A percentile compares a stretch with the other conserved stretches of the same genome.
Conservation (phyloP, 2,329 filamentous ascomycete genomes). For the Penicillium glabrum region DNA sequence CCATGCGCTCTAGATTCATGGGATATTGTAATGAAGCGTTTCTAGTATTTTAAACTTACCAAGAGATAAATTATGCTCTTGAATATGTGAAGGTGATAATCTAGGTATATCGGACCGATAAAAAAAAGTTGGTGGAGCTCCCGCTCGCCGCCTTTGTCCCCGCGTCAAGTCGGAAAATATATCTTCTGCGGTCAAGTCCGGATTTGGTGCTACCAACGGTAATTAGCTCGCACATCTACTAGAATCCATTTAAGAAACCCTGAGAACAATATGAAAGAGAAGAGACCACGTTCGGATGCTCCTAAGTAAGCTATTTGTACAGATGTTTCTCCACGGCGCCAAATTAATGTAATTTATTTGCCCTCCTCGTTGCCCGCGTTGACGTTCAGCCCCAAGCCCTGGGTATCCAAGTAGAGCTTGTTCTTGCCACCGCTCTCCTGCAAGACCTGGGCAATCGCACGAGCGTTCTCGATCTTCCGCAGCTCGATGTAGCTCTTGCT, state of each 20-base stretch:
- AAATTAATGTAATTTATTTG: slow-evolving; percentile 34
- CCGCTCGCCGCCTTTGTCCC: slow-evolving; percentile 32
- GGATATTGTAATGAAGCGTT: not conserved
- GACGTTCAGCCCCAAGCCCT: slow-evolving; percentile 90
- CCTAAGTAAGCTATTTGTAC: slow-evolving; percentile 39
- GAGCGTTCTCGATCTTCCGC: slow-evolving; percentile 96
- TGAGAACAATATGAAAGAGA: slow-evolving; percentile 22
- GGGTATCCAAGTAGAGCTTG: slow-evolving; percentile 88
- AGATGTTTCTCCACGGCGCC: slow-evolving; percentile 25
- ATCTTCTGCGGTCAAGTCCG: not conserved
- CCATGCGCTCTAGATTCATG: not conserved
- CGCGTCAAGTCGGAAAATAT: slow-evolving; percentile 19
- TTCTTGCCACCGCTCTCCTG: slow-evolving; percentile 86
- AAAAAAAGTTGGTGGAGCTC: slow-evolving; percentile 25
- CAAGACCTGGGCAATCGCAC: slow-evolving; percentile 80
- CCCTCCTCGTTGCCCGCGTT: slow-evolving; percentile 36
- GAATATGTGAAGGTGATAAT: not conserved
- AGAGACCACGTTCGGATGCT: slow-evolving; percentile 35
- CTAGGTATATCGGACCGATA: slow-evolving; percentile 7
- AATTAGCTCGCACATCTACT: not conserved
- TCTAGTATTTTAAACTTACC: not conserved
- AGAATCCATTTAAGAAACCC: not conserved
- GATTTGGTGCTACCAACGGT: too few relatives aligned
- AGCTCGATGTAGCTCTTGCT: slow-evolving; percentile 94
- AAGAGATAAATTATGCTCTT: not conserved